These are phyloP conservation scores for Nothophaeocryptopus gaeumannii DNA, from an alignment of 2,329 filamentous ascomycete genomes.

Conservation along the genomic window DNA sequence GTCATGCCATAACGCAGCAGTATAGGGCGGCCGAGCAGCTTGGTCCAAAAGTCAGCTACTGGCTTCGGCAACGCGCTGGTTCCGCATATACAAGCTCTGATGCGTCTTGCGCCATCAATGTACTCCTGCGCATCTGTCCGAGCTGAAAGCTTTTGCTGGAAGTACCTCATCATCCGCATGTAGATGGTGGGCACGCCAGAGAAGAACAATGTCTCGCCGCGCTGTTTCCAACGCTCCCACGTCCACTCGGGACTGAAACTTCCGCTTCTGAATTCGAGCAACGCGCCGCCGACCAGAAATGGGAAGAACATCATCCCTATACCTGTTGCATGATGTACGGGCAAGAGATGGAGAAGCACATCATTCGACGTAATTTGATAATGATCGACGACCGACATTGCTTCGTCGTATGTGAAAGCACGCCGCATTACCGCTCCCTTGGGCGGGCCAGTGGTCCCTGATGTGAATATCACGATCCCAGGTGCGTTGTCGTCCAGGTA, in stretches of 20 bases:
- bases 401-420: conserved; percentile 39
- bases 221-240: conserved; percentile 46
- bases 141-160: conserved; percentile 36
- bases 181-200: conserved; percentile 54
- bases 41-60: conserved; percentile 52
- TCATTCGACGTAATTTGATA: conserved; percentile 40
- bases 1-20: conserved; percentile 52
- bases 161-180: conserved; percentile 48
- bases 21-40: conserved; percentile 43
- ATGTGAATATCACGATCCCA: conserved; percentile 47
- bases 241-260: conserved; percentile 44
- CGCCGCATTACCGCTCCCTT: conserved; percentile 48
- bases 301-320: conserved; percentile 51
- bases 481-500: conserved; percentile 41
- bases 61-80: conserved; percentile 51
- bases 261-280: conserved; percentile 48
- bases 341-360: conserved; percentile 50
- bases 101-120: conserved; percentile 41
- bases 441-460: conserved; percentile 47
- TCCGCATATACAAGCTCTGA: conserved; percentile 45
- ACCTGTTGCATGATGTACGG: conserved; percentile 52
- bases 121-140: conserved; percentile 38
- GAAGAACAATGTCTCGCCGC: conserved; percentile 47
- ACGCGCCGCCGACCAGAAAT: conserved; percentile 45
- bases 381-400: conserved; percentile 41